These are phyloP conservation scores for Pseudomicrostroma phylloplanum DNA, from an alignment of 1,284 basidiomycete species.

Conservation along the genomic window DNA sequence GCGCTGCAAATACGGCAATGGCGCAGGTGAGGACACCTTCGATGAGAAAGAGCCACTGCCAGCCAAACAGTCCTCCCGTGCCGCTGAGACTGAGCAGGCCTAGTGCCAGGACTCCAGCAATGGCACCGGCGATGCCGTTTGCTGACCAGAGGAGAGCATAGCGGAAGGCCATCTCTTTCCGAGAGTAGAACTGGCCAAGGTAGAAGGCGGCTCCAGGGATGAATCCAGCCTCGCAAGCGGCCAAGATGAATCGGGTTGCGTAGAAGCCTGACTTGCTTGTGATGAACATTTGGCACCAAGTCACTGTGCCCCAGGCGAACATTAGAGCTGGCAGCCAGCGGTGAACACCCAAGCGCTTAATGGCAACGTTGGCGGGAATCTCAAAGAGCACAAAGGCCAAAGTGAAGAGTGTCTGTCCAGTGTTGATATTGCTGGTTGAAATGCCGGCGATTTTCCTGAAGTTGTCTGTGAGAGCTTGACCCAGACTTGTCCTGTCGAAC, in stretches of 20 bases:
- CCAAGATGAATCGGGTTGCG: slow-evolving; percentile 11
- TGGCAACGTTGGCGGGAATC: slow-evolving; percentile 65
- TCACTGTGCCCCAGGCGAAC: slow-evolving; percentile 53
- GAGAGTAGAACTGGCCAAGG: slow-evolving; percentile 48
- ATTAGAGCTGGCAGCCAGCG: slow-evolving; percentile 65
- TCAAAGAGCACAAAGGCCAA: slow-evolving; percentile 50
- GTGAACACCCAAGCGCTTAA: slow-evolving; percentile 65
- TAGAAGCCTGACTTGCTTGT: slow-evolving; percentile 13
- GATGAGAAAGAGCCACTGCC: slow-evolving; percentile 15
- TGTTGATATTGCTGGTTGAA: slow-evolving; percentile 62
- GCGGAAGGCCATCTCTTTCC: slow-evolving; percentile 58
- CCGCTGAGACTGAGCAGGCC: slow-evolving; percentile 62
- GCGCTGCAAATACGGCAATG: slow-evolving; percentile 62
- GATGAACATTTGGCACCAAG: slow-evolving; percentile 56
- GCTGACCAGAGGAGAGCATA: slow-evolving; percentile 65
- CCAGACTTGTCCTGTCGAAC: slow-evolving; percentile 56
- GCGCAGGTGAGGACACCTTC: slow-evolving; percentile 47
- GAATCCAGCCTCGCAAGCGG: slow-evolving; percentile 58
- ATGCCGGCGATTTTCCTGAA: slow-evolving; percentile 61
- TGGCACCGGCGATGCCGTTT: slow-evolving; percentile 57
- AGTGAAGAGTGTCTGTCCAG: slow-evolving; percentile 61
- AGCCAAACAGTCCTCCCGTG: slow-evolving; percentile 57
- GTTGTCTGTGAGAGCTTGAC: slow-evolving; percentile 63
- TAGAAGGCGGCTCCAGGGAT: slow-evolving; percentile 46
- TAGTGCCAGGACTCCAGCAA: slow-evolving; percentile 61